phyloP scores from a whole-genome alignment of 176 grass and related monocot species.

The Aechmea fasciata region DNA sequence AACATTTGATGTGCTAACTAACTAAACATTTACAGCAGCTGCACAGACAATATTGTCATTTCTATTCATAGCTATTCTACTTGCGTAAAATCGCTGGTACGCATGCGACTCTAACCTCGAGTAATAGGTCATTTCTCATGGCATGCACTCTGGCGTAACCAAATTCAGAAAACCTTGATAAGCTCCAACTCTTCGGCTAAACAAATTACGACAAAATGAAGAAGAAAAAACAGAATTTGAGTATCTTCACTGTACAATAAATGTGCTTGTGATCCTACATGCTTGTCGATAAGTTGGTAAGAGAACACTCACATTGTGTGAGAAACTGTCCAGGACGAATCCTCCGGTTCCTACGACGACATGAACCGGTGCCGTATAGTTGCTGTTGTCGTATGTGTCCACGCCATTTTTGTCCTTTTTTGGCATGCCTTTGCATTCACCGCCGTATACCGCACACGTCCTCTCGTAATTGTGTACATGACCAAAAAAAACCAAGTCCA shows the following conservation, averaged over 20 bases:
- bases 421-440: slow-evolving; percentile 42
- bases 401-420: slow-evolving; percentile 46
- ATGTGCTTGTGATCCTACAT: no score
- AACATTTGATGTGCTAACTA: not conserved
- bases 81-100: no score
- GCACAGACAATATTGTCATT: no score
- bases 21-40: not conserved
- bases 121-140: slow-evolving; percentile 36
- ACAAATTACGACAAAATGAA: slow-evolving; percentile 15
- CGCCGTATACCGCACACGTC: slow-evolving; percentile 48
- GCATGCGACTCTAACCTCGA: slow-evolving; percentile 32
- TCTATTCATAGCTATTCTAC: no score
- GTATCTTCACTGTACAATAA: no score
- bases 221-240: not conserved
- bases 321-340: slow-evolving; percentile 55
- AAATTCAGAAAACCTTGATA: slow-evolving; percentile 55
- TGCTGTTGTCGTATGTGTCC: slow-evolving; percentile 70
- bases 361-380: slow-evolving; percentile 70
- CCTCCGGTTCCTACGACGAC: slow-evolving; percentile 59
- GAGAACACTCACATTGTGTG: slow-evolving; percentile 18
- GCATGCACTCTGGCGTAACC: slow-evolving; percentile 52
- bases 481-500: slow-evolving; percentile 78
- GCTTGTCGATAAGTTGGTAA: slow-evolving; percentile 15
- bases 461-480: slow-evolving; percentile 95
- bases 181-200: slow-evolving; percentile 47